These are phyloP conservation scores for Hypoxylon sp. DNA, from an alignment of 2,329 filamentous ascomycete species.

Conservation along the genomic window DNA sequence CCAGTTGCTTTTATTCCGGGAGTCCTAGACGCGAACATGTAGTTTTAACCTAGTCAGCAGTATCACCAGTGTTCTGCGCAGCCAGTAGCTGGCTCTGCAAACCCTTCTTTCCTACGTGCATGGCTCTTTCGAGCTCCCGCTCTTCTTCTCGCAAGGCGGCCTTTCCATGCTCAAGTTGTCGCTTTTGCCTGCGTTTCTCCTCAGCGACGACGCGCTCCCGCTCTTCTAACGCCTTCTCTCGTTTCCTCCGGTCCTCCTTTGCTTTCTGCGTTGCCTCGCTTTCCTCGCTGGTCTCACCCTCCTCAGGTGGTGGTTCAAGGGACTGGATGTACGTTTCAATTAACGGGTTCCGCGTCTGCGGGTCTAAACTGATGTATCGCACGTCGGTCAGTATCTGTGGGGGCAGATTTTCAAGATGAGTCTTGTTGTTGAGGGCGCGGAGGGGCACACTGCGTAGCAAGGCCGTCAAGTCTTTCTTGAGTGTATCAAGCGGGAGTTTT, in stretches of 20 bases:
- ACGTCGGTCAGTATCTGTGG: constrained; percentile 70
- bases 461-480: constrained; percentile 73
- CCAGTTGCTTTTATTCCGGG: too few relatives aligned
- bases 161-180: constrained; percentile 67
- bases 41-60: constrained; percentile 17
- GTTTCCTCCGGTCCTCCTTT: constrained; percentile 60
- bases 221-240: constrained; percentile 74
- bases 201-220: constrained; percentile 69
- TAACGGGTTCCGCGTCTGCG: constrained; percentile 68
- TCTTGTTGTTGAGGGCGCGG: constrained; percentile 66
- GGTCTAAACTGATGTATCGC: constrained; percentile 73
- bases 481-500: constrained; percentile 69
- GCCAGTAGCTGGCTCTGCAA: constrained; percentile 66
- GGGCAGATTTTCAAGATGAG: constrained; percentile 66
- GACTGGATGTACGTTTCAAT: constrained; percentile 72
- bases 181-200: constrained; percentile 67
- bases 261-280: constrained; percentile 60
- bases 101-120: constrained; percentile 73
- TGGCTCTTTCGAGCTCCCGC: constrained; percentile 71
- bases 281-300: constrained; percentile 54
- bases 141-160: constrained; percentile 72
- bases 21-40: too few relatives aligned
- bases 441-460: constrained; percentile 70
- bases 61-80: constrained; percentile 35
- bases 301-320: constrained; percentile 64